These are phyloP conservation scores for Coemansia sp. DNA, from an alignment of 192 early-diverging fungal genomes.

Conservation along the genomic window DNA sequence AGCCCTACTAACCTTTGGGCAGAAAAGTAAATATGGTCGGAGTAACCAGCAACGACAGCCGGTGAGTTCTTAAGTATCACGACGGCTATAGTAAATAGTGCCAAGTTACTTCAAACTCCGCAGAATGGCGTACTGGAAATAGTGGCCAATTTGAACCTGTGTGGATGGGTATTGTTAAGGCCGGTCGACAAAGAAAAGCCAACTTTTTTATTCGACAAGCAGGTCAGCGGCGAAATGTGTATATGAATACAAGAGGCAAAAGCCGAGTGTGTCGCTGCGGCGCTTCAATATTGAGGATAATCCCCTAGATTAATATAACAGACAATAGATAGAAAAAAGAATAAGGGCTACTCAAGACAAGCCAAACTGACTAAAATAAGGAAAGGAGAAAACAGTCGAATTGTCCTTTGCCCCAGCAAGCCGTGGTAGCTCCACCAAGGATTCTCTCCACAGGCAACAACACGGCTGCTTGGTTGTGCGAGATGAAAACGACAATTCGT, in stretches of 20 bases:
- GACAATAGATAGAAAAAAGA: background rate
- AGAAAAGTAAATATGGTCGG: constrained; percentile 8
- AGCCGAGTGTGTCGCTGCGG: constrained; percentile 2
- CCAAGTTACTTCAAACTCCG: constrained; percentile 1
- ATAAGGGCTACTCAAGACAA: constrained; percentile 5
- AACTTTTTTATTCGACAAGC: background rate
- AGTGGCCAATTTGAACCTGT: background rate
- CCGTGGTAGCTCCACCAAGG: constrained; percentile 1
- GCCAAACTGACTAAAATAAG: background rate
- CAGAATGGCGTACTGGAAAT: background rate
- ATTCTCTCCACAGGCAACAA: constrained; percentile 10
- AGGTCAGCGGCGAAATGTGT: background rate
- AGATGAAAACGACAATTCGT: constrained; percentile 1
- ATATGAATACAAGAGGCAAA: background rate
- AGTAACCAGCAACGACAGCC: background rate
- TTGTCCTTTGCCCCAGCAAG: constrained; percentile 9
- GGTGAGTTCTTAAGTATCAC: background rate
- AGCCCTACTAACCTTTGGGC: background rate
- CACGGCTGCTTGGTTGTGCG: background rate
- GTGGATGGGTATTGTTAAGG: background rate
- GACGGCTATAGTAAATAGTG: background rate
- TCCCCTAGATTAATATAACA: constrained; percentile 12
- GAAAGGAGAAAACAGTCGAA: background rate
- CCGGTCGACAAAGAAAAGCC: constrained; percentile 2
- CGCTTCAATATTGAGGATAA: constrained; percentile 9